Conservation (phyloP, 1,139 yeast species). For the Protomyces macrosporus region DNA sequence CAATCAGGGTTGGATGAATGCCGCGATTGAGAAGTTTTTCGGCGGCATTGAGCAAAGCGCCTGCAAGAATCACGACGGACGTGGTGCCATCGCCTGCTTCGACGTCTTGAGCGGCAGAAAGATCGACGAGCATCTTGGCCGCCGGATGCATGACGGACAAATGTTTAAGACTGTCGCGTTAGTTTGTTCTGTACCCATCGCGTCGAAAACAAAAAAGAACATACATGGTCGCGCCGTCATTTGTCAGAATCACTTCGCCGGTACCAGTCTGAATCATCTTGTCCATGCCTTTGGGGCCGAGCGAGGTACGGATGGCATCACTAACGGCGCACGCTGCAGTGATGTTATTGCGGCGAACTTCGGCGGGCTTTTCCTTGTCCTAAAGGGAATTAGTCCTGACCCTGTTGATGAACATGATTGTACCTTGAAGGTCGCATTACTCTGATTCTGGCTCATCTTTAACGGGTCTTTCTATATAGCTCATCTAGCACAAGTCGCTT, state of each 20-base stretch:
- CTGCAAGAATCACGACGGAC: conserved; percentile 90
- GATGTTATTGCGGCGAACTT: conserved; percentile 88
- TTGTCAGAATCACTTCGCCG: conserved; percentile 90
- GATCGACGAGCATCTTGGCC: conserved; percentile 95
- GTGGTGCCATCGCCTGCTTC: conserved; percentile 99
- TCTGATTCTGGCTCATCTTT: not conserved
- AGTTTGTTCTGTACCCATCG: not conserved
- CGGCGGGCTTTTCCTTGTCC: conserved; percentile 95
- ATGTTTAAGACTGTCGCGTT: conserved; percentile 52
- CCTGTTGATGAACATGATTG: not conserved
- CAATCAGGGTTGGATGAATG: conserved; percentile 90
- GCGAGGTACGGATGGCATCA: conserved; percentile 93
- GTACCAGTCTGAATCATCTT: conserved; percentile 93
- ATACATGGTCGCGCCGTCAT: conserved; percentile 91
- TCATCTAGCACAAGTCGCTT: too few relatives aligned
- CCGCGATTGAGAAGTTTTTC: conserved; percentile 84
- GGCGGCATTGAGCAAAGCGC: conserved; percentile 90
- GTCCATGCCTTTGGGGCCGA: conserved; percentile 99
- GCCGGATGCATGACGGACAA: conserved; percentile 99
- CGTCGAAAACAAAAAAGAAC: not conserved
- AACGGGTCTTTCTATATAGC: too few relatives aligned
- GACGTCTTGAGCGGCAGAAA: conserved; percentile 93
- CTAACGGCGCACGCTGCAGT: conserved; percentile 86
- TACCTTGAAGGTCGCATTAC: conserved; percentile 22
- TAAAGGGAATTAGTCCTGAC: conserved; percentile 46